Evolutionary conservation across 2,329 filamentous ascomycete genomes (phyloP).

Genomic region (Scedosporium boydii): DNA sequence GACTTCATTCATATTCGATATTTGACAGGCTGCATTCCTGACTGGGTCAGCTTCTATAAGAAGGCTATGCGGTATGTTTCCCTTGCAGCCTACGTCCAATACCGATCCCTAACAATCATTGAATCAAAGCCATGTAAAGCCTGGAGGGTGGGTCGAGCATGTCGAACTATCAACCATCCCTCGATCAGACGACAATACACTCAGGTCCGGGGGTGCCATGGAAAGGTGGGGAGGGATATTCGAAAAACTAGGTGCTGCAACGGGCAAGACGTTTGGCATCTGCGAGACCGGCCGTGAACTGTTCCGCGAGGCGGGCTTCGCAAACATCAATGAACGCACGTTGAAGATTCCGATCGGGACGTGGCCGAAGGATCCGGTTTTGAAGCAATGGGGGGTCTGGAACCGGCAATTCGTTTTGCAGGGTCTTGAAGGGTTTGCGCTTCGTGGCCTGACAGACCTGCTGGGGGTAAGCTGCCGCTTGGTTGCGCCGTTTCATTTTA

Average conservation of each 20-base stretch:
- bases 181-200: conserved; percentile 16
- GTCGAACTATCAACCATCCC: conserved; percentile 9
- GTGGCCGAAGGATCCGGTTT: conserved; percentile 24
- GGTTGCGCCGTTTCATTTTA: not conserved
- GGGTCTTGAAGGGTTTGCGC: conserved; percentile 15
- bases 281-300: conserved; percentile 6
- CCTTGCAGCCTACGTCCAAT: no score
- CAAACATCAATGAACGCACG: not conserved
- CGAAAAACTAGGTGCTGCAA: conserved; percentile 10
- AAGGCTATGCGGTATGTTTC: conserved; percentile 30
- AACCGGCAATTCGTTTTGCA: conserved; percentile 16
- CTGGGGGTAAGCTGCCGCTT: conserved; percentile 17
- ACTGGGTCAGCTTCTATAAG: conserved; percentile 22
- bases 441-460: conserved; percentile 14
- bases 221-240: conserved; percentile 13
- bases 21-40: conserved; percentile 16
- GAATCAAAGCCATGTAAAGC: conserved; percentile 25
- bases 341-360: conserved; percentile 27
- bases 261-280: conserved; percentile 13
- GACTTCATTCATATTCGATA: conserved; percentile 19
- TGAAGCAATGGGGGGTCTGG: conserved; percentile 21
- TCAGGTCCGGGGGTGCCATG: conserved; percentile 11
- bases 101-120: not conserved
- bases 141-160: conserved; percentile 22
- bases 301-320: conserved; percentile 12